Conservation (phyloP, 371 early-diverging fungal genomes). For the Chytridiales sp. region DNA sequence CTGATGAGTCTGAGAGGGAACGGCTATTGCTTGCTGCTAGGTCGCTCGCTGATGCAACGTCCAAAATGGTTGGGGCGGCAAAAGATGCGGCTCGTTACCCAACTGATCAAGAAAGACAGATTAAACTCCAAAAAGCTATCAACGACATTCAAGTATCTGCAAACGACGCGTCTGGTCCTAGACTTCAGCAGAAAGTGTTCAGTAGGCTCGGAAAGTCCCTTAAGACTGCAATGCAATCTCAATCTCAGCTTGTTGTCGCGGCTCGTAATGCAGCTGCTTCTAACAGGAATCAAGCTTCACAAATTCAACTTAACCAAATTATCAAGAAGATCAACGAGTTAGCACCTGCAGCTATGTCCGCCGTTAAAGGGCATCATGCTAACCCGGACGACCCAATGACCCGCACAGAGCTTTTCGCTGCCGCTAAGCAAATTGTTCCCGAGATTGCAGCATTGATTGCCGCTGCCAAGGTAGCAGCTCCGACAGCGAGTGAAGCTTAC, state of each 20-base stretch:
- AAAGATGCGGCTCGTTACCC: conserved; percentile 44
- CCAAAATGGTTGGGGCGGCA: conserved; percentile 48
- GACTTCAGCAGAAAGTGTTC: conserved; percentile 36
- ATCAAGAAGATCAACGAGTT: conserved; percentile 33
- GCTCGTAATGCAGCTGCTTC: conserved; percentile 37
- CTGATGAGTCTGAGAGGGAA: conserved; percentile 27
- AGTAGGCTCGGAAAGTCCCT: conserved; percentile 37
- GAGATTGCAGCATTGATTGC: conserved; percentile 31
- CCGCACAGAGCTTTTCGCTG: conserved; percentile 40
- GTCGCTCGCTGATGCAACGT: conserved; percentile 45
- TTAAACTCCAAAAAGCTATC: conserved; percentile 31
- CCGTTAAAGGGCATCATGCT: conserved; percentile 22
- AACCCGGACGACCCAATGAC: conserved; percentile 37
- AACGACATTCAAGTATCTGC: conserved; percentile 29
- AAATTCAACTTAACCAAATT: conserved; percentile 44
- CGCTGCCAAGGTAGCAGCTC: conserved; percentile 39
- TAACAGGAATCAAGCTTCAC: conserved; percentile 50
- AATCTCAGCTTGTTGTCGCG: conserved; percentile 44
- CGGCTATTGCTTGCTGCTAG: conserved; percentile 36
- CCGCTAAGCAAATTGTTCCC: conserved; percentile 42
- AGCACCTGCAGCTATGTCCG: conserved; percentile 27
- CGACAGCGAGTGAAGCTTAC: conserved; percentile 41
- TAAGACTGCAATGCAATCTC: conserved; percentile 34
- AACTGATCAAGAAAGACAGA: conserved; percentile 26
- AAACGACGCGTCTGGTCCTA: conserved; percentile 32